Conservation (phyloP, 1,139 yeast genomes). For the Protomyces lactucae-debilis region DNA sequence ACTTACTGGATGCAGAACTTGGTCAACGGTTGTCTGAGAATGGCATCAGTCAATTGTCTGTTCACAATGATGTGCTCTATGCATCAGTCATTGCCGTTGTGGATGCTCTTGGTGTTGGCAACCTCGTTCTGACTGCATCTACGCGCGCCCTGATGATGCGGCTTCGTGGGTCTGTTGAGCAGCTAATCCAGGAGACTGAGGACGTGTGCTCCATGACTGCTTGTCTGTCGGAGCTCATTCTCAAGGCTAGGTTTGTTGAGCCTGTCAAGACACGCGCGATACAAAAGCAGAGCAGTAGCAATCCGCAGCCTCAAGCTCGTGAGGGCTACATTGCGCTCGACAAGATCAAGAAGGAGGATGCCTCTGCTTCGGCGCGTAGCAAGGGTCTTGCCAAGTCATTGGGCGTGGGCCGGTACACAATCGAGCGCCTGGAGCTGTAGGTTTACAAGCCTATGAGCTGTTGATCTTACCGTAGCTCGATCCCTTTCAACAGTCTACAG, state of each 20-base stretch:
- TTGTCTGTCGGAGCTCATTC: conserved; percentile 11
- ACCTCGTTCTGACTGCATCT: background rate
- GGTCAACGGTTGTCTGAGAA: background rate
- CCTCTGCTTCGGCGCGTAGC: background rate
- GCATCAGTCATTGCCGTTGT: background rate
- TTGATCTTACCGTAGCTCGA: too few species aligned
- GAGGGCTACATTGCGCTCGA: conserved; percentile 10
- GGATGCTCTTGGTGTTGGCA: conserved; percentile 12
- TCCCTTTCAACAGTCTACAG: too few species aligned
- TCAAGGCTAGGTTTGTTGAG: conserved; percentile 20
- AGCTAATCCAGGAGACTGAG: background rate
- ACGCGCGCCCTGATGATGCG: background rate
- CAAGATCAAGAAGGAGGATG: conserved; percentile 1
- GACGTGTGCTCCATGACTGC: background rate
- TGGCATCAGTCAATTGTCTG: background rate
- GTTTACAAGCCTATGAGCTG: background rate
- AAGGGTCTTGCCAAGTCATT: conserved; percentile 12
- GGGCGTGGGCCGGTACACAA: conserved; percentile 18
- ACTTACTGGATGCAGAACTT: background rate
- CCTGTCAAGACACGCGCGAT: background rate
- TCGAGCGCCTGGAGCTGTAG: conserved; percentile 17
- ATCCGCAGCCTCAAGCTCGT: conserved; percentile 18
- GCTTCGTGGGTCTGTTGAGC: background rate
- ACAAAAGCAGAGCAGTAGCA: conserved; percentile 1
- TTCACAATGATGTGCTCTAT: conserved; percentile 11